Percentiles rank a stretch among this genome's conserved stretches.
phyloP scores from a whole-genome alignment of 176 grass and related monocot genomes.

The Carex pumila region DNA sequence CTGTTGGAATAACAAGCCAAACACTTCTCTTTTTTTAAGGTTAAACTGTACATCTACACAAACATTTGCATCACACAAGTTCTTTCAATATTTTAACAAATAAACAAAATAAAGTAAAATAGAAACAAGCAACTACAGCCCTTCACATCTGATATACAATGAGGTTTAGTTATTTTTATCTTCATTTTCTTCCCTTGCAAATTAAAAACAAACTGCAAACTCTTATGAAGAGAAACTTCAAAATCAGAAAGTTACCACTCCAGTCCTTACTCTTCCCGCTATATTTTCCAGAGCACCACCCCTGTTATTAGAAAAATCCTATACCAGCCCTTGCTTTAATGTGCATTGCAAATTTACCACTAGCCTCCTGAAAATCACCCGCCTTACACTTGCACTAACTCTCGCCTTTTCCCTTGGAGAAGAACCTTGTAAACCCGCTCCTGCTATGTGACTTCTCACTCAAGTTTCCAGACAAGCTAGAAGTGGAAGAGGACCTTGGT shows the following conservation, averaged over 20 bases:
- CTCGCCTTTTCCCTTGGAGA: conserved; percentile 64
- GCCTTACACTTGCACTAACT: not conserved
- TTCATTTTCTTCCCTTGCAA: conserved; percentile 10
- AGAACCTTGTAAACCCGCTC: conserved; percentile 85
- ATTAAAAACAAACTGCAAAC: not conserved
- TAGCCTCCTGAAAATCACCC: not conserved
- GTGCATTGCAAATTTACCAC: not conserved
- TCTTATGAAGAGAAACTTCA: not conserved
- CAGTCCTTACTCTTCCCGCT: not conserved
- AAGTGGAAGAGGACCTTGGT: conserved; percentile 57
- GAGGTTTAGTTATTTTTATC: conserved; percentile 16
- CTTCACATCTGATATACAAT: conserved; percentile 23
- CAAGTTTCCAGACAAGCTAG: conserved; percentile 44
- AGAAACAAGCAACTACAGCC: conserved; percentile 12
- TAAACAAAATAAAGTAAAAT: conserved; percentile 13
- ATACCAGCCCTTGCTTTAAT: not conserved
- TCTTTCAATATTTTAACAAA: conserved; percentile 18
- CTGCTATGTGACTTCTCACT: conserved; percentile 50
- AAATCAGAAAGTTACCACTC: not conserved
- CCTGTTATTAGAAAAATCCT: conserved; percentile 5
- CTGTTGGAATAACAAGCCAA: conserved; percentile 5
- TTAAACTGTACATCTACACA: conserved; percentile 28
- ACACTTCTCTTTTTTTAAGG: conserved; percentile 12
- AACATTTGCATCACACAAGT: conserved; percentile 20
- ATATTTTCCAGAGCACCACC: not conserved